phyloP scores from a whole-genome alignment of 441 rosid species.

The Populus hybrid region DNA sequence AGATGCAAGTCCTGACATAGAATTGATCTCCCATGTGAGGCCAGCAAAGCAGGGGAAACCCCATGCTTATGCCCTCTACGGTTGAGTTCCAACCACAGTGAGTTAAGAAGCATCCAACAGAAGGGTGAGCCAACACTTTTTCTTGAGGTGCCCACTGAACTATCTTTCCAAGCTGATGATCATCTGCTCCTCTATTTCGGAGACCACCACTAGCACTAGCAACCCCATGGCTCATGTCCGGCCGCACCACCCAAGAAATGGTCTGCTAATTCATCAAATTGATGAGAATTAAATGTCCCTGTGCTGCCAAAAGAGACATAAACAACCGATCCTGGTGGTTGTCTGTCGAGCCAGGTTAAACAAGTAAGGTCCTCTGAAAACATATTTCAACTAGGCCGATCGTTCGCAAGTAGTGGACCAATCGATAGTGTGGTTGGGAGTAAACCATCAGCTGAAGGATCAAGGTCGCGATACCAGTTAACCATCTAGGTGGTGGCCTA shows the following conservation, averaged over 20 bases:
- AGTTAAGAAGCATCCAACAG: constrained; percentile 52
- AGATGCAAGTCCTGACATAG: constrained; percentile 17
- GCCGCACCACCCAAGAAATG: constrained; percentile 67
- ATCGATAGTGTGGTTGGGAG: constrained; percentile 39
- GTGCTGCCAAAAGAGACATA: constrained; percentile 65
- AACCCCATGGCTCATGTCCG: constrained; percentile 5
- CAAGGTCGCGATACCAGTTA: constrained; percentile 46
- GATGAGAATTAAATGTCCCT: constrained; percentile 45
- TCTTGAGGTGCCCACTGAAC: constrained; percentile 69
- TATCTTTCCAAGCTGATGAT: constrained; percentile 31
- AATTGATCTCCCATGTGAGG: constrained; percentile 27
- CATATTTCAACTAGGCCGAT: constrained; percentile 24
- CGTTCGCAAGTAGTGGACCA: constrained; percentile 52
- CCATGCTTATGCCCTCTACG: constrained; percentile 10
- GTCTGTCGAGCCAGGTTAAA: constrained; percentile 66
- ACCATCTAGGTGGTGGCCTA: too few species aligned
- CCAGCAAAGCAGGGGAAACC: constrained; percentile 27
- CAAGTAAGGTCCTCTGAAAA: constrained; percentile 40
- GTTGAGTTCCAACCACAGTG: constrained; percentile 63
- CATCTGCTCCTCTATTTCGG: constrained; percentile 36
- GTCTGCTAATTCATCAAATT: constrained; percentile 55
- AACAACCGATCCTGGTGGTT: constrained; percentile 48
- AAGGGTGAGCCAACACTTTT: constrained; percentile 51
- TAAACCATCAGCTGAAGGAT: constrained; percentile 26
- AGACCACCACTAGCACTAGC: constrained; percentile 40